These are phyloP conservation scores for Aspergillus homomorphus DNA, from an alignment of 495 filamentous ascomycete species.

Conservation along the genomic window DNA sequence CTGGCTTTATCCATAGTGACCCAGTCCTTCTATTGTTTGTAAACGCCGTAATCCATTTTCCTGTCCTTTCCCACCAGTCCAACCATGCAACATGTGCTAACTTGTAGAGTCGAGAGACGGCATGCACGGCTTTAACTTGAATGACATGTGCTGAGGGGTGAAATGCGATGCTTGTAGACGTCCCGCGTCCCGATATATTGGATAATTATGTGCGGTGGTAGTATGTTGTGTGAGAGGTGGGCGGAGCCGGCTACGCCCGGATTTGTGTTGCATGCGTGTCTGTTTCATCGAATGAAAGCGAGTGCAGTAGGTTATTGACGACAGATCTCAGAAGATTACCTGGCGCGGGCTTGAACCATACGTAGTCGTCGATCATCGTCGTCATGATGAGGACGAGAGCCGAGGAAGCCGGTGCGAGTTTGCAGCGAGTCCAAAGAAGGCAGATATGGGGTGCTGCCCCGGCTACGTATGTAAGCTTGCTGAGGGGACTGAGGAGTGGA, in stretches of 20 bases:
- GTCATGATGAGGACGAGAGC: slow-evolving; percentile 29
- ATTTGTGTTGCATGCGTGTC: not conserved
- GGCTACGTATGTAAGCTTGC: slow-evolving; percentile 39
- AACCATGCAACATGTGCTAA: not conserved
- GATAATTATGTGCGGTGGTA: slow-evolving; percentile 5
- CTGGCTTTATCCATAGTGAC: not conserved
- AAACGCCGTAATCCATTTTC: slow-evolving; percentile 14
- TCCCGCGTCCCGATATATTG: not conserved
- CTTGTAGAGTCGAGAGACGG: not conserved
- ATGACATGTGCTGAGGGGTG: not conserved
- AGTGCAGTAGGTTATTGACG: not conserved
- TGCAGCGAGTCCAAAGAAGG: slow-evolving; percentile 36
- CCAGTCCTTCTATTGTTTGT: slow-evolving; percentile 15
- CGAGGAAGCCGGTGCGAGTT: slow-evolving; percentile 28
- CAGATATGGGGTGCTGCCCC: slow-evolving; percentile 20
- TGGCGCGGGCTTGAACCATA: slow-evolving; percentile 38
- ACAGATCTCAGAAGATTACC: not conserved
- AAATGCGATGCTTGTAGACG: not conserved
- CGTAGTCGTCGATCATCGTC: slow-evolving; percentile 42
- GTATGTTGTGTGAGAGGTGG: not conserved
- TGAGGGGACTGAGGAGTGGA: slow-evolving; percentile 40
- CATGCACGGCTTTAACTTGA: not conserved
- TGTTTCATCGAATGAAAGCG: not conserved
- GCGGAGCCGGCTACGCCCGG: not conserved
- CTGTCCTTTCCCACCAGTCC: not conserved